Percentiles rank a stretch among this genome's conserved stretches.
Evolutionary conservation across 352 stramenopile genomes (phyloP).

Genomic region (Blastocystis sp.): DNA sequence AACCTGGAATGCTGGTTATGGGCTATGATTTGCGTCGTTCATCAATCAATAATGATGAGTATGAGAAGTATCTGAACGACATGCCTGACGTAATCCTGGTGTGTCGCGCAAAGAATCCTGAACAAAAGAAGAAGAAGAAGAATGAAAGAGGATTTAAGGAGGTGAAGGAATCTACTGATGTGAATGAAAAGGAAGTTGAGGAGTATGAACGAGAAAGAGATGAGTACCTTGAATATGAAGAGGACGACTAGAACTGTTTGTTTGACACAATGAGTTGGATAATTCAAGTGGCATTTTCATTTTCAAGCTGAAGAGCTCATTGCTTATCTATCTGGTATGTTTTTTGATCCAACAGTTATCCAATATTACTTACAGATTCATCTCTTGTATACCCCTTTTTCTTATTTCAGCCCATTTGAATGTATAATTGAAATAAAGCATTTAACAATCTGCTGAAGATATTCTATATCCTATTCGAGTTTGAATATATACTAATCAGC

Average conservation of each 20-base stretch:
- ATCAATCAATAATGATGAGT: neutral
- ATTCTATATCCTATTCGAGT: too few relatives aligned
- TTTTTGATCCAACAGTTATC: too few relatives aligned
- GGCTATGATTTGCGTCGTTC: neutral
- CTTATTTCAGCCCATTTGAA: too few relatives aligned
- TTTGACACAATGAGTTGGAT: too few relatives aligned
- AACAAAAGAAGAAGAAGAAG: constrained; percentile 36
- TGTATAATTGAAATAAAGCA: too few relatives aligned
- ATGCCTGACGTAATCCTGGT: constrained; percentile 44
- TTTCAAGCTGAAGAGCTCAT: too few relatives aligned
- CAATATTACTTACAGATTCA: too few relatives aligned
- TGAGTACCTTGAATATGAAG: constrained; percentile 6
- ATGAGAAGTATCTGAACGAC: neutral
- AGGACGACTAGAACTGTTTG: neutral
- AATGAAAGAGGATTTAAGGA: constrained; percentile 13
- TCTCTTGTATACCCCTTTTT: too few relatives aligned
- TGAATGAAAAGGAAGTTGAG: neutral
- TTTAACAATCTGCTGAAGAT: too few relatives aligned
- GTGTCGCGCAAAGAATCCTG: neutral
- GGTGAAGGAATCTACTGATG: neutral
- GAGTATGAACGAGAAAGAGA: constrained; percentile 55
- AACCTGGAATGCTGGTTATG: neutral
- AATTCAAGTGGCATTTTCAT: too few relatives aligned
- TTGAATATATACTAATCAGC: too few relatives aligned
- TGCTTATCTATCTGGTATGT: too few relatives aligned